phyloP scores from a whole-genome alignment of 2,329 filamentous ascomycete species.

The Mycosphaerella arachidis region DNA sequence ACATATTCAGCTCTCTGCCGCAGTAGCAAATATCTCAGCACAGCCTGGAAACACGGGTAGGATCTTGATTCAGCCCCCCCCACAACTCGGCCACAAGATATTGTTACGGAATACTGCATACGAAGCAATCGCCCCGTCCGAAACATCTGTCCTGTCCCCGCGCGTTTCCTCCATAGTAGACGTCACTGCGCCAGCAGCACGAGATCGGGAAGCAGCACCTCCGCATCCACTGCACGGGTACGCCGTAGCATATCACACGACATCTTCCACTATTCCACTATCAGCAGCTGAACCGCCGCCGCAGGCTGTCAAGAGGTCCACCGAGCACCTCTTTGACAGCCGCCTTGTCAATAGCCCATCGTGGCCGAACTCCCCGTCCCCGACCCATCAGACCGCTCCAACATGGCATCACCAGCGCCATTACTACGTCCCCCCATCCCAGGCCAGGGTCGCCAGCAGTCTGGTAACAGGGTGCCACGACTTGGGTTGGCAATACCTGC shows the following conservation, averaged over 20 bases:
- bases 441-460: conserved; percentile 52
- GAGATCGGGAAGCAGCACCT: background rate
- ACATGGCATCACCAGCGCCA: conserved; percentile 72
- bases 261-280: background rate
- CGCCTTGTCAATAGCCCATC: conserved; percentile 25
- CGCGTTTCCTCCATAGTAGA: conserved; percentile 4
- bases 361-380: conserved; percentile 28
- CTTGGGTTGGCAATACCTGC: conserved; percentile 87
- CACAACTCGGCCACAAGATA: background rate
- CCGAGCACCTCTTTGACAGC: conserved; percentile 29
- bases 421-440: conserved; percentile 79
- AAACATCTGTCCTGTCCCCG: background rate
- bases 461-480: conserved; percentile 53
- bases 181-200: background rate
- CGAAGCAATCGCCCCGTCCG: background rate
- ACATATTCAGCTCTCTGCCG: background rate
- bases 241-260: background rate
- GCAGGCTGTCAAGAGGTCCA: conserved; percentile 29
- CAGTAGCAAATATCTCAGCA: background rate
- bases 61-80: background rate
- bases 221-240: background rate
- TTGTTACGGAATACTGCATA: conserved; percentile 5
- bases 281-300: background rate
- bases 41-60: background rate
- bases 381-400: conserved; percentile 31